phyloP scores from a whole-genome alignment of 2,329 filamentous ascomycete species.

The Ophiocordyceps robertsii region DNA sequence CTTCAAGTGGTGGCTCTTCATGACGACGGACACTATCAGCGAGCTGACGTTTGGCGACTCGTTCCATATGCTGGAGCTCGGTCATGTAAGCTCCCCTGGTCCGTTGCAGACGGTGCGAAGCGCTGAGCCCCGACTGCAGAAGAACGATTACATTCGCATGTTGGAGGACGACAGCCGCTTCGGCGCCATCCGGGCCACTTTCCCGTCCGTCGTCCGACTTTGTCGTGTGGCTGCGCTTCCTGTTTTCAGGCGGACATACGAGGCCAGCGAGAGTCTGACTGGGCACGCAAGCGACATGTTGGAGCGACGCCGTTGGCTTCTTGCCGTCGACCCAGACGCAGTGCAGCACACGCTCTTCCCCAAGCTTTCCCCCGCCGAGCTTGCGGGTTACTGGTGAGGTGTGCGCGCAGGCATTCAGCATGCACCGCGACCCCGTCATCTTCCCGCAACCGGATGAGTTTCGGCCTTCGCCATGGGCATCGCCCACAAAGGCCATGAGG shows the following conservation, averaged over 20 bases:
- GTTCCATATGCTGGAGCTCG: conserved; percentile 35
- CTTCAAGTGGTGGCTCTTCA: conserved; percentile 39
- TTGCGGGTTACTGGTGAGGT: conserved; percentile 25
- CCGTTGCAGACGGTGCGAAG: not conserved
- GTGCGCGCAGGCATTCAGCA: conserved; percentile 27
- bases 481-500: conserved; percentile 24
- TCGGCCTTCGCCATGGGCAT: conserved; percentile 5
- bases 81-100: conserved; percentile 21
- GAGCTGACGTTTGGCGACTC: conserved; percentile 42
- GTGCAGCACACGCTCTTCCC: conserved; percentile 20
- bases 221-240: conserved; percentile 8
- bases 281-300: conserved; percentile 15
- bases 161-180: conserved; percentile 15
- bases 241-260: conserved; percentile 4
- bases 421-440: conserved; percentile 27
- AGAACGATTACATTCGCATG: conserved; percentile 24
- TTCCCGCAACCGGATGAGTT: conserved; percentile 24
- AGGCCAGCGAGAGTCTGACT: conserved; percentile 5
- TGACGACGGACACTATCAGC: conserved; percentile 39
- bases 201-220: conserved; percentile 14
- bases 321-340: conserved; percentile 6
- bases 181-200: conserved; percentile 10
- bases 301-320: conserved; percentile 10
- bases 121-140: conserved; percentile 1
- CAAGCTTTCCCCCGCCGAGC: conserved; percentile 18